Percentiles rank a stretch among this genome's conserved stretches.
These are phyloP conservation scores for Nicotiana otophora DNA, from an alignment of 257 asterid species.

Conservation along the genomic window DNA sequence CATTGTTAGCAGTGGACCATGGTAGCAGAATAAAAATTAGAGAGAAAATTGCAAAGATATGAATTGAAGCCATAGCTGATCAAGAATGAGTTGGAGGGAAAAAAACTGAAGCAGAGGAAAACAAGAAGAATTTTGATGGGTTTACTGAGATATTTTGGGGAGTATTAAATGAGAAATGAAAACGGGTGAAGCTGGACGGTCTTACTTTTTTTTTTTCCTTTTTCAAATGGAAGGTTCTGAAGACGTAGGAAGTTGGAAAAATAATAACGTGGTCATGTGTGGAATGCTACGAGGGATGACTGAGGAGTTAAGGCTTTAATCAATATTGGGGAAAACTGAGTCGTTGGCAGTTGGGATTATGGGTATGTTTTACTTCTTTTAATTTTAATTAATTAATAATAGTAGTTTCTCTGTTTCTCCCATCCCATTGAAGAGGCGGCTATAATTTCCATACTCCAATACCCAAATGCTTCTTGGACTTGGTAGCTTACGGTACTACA, in stretches of 20 bases:
- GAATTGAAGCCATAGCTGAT: constrained; percentile 34
- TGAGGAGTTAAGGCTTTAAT: background rate
- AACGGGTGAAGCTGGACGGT: constrained; percentile 5
- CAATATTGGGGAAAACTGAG: background rate
- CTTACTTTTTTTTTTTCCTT: background rate
- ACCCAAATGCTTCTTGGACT: too few species aligned
- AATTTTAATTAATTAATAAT: too few species aligned
- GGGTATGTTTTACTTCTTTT: too few species aligned
- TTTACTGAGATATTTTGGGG: background rate
- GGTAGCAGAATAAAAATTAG: constrained; percentile 27
- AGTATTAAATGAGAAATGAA: constrained; percentile 4
- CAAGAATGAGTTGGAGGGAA: background rate
- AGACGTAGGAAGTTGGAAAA: background rate
- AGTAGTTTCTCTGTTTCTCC: too few species aligned
- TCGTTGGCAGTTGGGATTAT: too few species aligned
- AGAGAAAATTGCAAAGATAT: constrained; percentile 17
- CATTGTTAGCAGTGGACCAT: constrained; percentile 24
- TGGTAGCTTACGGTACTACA: too few species aligned
- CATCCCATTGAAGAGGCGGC: too few species aligned
- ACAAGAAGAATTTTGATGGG: background rate
- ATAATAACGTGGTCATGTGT: background rate
- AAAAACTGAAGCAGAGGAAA: background rate
- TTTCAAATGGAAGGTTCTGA: constrained; percentile 8
- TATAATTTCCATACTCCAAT: too few species aligned
- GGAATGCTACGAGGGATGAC: background rate